A percentile compares a stretch with the other conserved stretches of the same genome.
These are phyloP conservation scores for Quercus phellos DNA, from an alignment of 331 rosid genomes.

Conservation along the genomic window DNA sequence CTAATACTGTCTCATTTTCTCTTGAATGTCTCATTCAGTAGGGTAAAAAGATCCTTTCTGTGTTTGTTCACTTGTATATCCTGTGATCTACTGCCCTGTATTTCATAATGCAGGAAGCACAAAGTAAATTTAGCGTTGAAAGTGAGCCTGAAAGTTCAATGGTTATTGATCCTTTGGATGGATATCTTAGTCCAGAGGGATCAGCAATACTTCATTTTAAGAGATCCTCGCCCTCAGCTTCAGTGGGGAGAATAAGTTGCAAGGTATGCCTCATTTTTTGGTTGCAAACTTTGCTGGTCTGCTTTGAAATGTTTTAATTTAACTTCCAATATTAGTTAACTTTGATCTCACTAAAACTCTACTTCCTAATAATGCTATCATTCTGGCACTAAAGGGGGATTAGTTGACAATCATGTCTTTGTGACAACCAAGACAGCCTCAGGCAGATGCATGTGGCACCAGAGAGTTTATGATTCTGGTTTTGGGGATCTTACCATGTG, in stretches of 20 bases:
- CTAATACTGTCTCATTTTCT: not conserved
- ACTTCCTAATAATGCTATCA: not conserved
- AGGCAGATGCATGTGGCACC: not conserved
- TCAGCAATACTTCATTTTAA: conserved; percentile 68
- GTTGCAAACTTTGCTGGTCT: conserved; percentile 13
- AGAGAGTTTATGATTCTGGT: not conserved
- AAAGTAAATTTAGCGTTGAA: conserved; percentile 72
- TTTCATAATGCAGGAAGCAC: conserved; percentile 74
- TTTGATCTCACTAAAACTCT: not conserved
- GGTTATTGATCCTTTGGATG: conserved; percentile 65
- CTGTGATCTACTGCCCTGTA: conserved; percentile 9
- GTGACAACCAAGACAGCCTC: not conserved
- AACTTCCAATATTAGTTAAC: not conserved
- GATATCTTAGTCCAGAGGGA: conserved; percentile 75
- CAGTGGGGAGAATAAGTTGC: conserved; percentile 74
- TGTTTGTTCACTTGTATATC: conserved; percentile 7
- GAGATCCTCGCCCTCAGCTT: conserved; percentile 56
- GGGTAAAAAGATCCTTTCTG: conserved; percentile 1
- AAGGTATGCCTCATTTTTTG: conserved; percentile 57
- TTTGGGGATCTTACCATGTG: not conserved
- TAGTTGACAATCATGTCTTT: not conserved
- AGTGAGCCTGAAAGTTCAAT: conserved; percentile 72
- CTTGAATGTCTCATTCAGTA: not conserved
- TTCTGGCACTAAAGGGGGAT: not conserved
- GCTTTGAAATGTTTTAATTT: not conserved